Base-by-base conservation (phyloP, 2,329 filamentous ascomycete genomes). In the Neoscytalidium dimidiatum region DNA sequence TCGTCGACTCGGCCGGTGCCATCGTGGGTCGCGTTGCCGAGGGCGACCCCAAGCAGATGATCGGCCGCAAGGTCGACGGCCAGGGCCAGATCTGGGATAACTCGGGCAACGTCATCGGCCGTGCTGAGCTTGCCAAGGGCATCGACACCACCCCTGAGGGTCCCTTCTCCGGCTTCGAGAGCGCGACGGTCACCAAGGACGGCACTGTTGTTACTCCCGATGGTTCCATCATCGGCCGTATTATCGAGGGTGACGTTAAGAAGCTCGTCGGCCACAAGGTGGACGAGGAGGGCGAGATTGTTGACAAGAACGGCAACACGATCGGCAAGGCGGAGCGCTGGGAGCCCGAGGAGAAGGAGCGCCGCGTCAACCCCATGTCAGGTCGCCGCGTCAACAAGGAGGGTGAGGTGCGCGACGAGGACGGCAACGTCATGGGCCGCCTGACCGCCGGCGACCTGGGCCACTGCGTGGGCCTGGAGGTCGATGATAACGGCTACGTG, bases 71-170 rank as follows among this genome's bases (percentile, higher is more conserved):
- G 80, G 86, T 88, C 53, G 86, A 88, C 66, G 85, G 84, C 57
- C 75, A 87, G 74, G 86, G 86, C 51, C 85, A 88, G 72, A 85
- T 88, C 74, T 88, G 86, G 86, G 85, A 86, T 72, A 86, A 87
- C 67, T 80, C 84, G 66, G 86, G 86, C 64, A 86, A 88, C 67
- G 82, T 89, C 67, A 83, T 88, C 68, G 86, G 86, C 26, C 79
- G 79, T 58, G 86, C 82, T 56, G 85, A 88, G 73, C 81, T 88
- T 53, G 82, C 84, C 60, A 80, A 83, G 21, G 86, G 85, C 17
- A 79, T 77, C 23, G 79, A 84, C 56, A 78, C 73, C 38, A 70
- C 80, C 66, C 77, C 83, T 3, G 85, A 88, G 69, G 85, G 85
- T 13, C 81, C 84, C 2, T 88, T 88, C 74, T 85, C 82, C 69